Conservation (phyloP, 139 green algal species). For the Ettlia oleoabundans region DNA sequence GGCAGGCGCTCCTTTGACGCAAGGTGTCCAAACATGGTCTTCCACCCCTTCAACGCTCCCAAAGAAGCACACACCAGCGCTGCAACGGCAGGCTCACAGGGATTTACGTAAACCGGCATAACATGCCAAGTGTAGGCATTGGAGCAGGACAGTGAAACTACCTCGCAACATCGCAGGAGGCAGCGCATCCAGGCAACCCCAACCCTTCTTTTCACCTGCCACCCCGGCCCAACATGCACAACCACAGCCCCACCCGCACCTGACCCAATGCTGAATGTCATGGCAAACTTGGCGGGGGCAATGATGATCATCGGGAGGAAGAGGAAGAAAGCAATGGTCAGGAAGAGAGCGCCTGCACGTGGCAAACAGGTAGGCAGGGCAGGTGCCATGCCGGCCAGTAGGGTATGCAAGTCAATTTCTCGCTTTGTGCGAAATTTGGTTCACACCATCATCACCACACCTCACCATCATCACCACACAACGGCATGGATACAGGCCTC, state of each 20-base stretch:
- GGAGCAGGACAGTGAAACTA: no score
- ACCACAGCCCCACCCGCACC: background rate
- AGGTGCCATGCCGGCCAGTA: background rate
- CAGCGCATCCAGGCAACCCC: background rate
- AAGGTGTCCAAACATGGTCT: slow-evolving; percentile 88
- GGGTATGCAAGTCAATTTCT: background rate
- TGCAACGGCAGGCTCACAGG: background rate
- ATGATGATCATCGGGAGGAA: slow-evolving; percentile 93
- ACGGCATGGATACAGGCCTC: no score
- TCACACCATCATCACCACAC: no score
- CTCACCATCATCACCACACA: no score
- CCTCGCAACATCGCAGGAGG: no score
- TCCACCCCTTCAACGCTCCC: slow-evolving; percentile 80
- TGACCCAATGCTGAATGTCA: slow-evolving; percentile 90
- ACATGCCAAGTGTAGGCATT: no score
- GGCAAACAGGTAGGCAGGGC: background rate
- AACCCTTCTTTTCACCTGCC: no score
- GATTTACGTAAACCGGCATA: no score
- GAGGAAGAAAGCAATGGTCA: slow-evolving; percentile 88
- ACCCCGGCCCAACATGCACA: no score
- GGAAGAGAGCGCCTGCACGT: slow-evolving; percentile 62
- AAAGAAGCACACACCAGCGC: slow-evolving; percentile 81
- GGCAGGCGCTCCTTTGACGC: slow-evolving; percentile 77
- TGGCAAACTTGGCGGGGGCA: slow-evolving; percentile 93
- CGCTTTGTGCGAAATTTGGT: no score